Evolutionary conservation across 106 monocot genomes (phyloP).

Genomic region (Dioscorea dumetorum): DNA sequence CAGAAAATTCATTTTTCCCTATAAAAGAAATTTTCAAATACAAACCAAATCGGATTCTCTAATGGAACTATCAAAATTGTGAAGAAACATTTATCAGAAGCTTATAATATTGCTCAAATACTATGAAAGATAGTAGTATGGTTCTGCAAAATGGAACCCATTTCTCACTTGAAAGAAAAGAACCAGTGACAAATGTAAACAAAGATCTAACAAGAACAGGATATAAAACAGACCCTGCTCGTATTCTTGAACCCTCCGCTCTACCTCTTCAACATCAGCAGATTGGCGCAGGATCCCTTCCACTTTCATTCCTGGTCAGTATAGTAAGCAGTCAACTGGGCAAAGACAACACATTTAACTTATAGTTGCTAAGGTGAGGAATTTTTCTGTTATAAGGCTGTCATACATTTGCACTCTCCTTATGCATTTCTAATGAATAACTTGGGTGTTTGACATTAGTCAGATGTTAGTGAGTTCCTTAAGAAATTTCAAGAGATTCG

Average conservation of each 20-base stretch:
- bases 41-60: not conserved
- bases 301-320: slow-evolving; percentile 66
- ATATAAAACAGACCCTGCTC: slow-evolving; percentile 56
- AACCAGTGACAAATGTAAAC: not conserved
- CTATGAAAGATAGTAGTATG: not conserved
- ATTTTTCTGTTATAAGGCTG: no score
- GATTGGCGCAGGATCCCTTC: slow-evolving; percentile 98
- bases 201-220: not conserved
- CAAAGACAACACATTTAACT: no score
- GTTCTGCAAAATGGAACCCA: not conserved
- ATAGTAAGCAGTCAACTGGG: not conserved
- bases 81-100: no score
- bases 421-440: no score
- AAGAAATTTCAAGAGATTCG: no score
- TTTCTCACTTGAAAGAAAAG: not conserved
- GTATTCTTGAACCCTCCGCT: slow-evolving; percentile 70
- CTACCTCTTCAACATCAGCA: slow-evolving; percentile 98
- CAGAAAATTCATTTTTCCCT: slow-evolving; percentile 83
- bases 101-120: no score
- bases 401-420: no score
- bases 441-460: no score
- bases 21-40: slow-evolving; percentile 6
- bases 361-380: no score
- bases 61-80: not conserved
- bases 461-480: no score